Conservation (phyloP, 2,329 filamentous ascomycete genomes). For the Diaporthe batatas region DNA sequence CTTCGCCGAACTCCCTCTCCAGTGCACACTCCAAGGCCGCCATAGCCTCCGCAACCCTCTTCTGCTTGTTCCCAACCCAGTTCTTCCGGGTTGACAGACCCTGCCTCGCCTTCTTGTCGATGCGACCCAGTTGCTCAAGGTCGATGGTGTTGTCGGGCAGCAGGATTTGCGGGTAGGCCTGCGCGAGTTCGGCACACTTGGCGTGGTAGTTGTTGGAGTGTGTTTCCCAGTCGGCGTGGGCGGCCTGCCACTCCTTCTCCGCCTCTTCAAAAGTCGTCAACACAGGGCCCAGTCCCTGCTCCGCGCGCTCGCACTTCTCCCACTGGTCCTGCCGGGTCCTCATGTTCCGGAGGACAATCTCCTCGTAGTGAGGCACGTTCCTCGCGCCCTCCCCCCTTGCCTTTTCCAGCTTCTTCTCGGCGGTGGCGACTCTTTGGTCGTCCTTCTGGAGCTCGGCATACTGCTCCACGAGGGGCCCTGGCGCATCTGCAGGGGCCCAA, state of each 20-base stretch:
- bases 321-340: neutral
- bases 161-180: neutral
- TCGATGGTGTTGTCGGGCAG: neutral
- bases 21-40: no score
- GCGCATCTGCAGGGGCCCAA: neutral
- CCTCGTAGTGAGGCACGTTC: fast-evolving
- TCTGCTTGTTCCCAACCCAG: fast-evolving
- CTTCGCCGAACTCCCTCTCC: no score
- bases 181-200: fast-evolving
- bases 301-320: neutral
- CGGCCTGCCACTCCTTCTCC: neutral
- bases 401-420: neutral
- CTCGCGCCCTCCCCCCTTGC: neutral
- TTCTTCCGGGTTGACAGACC: neutral
- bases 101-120: neutral
- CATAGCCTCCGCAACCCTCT: neutral
- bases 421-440: neutral
- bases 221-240: fast-evolving
- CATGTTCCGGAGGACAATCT: neutral
- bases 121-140: fast-evolving
- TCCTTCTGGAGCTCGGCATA: neutral
- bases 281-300: neutral
- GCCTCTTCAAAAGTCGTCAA: fast-evolving
- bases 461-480: no score
- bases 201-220: fast-evolving